Percentiles rank a stretch among this genome's conserved stretches.
phyloP scores from a whole-genome alignment of 2,329 filamentous ascomycete species.

The Diaporthe sp. region DNA sequence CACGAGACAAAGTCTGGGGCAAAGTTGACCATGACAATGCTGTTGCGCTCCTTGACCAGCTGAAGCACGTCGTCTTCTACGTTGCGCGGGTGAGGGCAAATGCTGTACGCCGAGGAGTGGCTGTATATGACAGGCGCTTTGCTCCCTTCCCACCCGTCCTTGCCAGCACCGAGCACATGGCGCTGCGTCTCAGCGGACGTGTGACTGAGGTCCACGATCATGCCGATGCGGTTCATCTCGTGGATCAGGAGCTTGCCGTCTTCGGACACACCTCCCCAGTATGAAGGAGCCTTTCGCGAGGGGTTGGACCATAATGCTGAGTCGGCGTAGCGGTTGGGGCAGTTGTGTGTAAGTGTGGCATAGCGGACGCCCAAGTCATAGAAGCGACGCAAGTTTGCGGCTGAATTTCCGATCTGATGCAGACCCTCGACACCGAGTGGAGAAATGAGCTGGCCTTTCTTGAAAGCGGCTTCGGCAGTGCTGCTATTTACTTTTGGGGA shows the following conservation, averaged over 20 bases:
- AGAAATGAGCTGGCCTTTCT: conserved; percentile 76
- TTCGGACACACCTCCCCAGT: conserved; percentile 80
- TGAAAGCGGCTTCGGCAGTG: conserved; percentile 73
- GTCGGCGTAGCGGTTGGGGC: conserved; percentile 91
- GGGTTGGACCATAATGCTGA: conserved; percentile 77
- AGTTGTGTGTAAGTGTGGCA: conserved; percentile 92
- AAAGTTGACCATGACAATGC: conserved; percentile 94
- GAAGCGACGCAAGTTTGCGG: conserved; percentile 81
- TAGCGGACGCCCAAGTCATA: conserved; percentile 87
- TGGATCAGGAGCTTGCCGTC: conserved; percentile 77
- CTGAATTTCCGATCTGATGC: conserved; percentile 92
- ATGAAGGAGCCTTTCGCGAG: conserved; percentile 57
- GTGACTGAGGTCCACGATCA: conserved; percentile 93
- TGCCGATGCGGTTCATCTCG: conserved; percentile 95
- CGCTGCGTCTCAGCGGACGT: conserved; percentile 84
- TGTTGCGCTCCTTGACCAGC: conserved; percentile 79
- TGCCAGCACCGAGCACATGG: conserved; percentile 77
- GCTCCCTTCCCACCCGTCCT: conserved; percentile 76
- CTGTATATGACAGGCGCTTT: conserved; percentile 89
- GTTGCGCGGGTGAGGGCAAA: conserved; percentile 92
- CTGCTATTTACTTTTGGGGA: conserved; percentile 73
- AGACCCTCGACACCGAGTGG: conserved; percentile 88
- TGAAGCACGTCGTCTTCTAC: conserved; percentile 87
- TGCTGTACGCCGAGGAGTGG: conserved; percentile 83
- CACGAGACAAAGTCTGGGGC: conserved; percentile 87